Conservation (phyloP, 768 basidiomycete species). For the Naematelia aurantialba region DNA sequence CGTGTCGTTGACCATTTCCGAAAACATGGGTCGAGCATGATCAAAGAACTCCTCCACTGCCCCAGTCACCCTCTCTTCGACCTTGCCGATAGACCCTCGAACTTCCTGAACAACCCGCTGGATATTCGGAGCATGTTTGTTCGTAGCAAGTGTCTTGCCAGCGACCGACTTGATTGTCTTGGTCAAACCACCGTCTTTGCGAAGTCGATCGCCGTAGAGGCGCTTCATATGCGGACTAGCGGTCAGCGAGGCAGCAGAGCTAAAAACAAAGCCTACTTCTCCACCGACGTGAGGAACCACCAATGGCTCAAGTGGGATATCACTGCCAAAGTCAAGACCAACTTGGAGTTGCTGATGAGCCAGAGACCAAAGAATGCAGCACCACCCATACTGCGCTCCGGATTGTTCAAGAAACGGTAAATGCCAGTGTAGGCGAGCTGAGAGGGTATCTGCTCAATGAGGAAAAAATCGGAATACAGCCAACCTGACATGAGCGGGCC, state of each 20-base stretch:
- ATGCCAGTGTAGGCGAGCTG: slow-evolving; percentile 94
- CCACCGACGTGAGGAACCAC: slow-evolving; percentile 92
- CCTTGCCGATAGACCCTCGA: slow-evolving; percentile 90
- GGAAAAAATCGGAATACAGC: slow-evolving; percentile 98
- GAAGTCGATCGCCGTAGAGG: slow-evolving; percentile 85
- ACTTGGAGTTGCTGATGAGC: slow-evolving; percentile 84
- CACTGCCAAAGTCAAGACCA: slow-evolving; percentile 80
- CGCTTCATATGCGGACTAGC: slow-evolving; percentile 95
- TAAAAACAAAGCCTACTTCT: slow-evolving; percentile 62
- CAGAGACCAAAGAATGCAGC: slow-evolving; percentile 92
- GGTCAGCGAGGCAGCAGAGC: background rate
- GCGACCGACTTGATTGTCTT: slow-evolving; percentile 97
- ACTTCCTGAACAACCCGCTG: slow-evolving; percentile 82
- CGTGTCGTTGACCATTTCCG: slow-evolving; percentile 88
- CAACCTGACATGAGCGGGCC: slow-evolving; percentile 60
- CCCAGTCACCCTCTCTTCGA: slow-evolving; percentile 88
- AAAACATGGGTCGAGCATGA: slow-evolving; percentile 79
- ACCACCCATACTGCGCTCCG: slow-evolving; percentile 84
- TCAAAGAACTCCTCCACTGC: slow-evolving; percentile 89
- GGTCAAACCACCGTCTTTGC: slow-evolving; percentile 94
- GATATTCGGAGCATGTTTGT: slow-evolving; percentile 77
- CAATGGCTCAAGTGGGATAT: slow-evolving; percentile 81
- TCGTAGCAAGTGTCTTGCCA: slow-evolving; percentile 68
- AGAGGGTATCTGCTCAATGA: slow-evolving; percentile 78
- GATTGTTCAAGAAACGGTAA: slow-evolving; percentile 94